Evolutionary conservation across 225 moss, liverwort and hornwort genomes (phyloP).

Genomic region (Sphagnum tenellum): DNA sequence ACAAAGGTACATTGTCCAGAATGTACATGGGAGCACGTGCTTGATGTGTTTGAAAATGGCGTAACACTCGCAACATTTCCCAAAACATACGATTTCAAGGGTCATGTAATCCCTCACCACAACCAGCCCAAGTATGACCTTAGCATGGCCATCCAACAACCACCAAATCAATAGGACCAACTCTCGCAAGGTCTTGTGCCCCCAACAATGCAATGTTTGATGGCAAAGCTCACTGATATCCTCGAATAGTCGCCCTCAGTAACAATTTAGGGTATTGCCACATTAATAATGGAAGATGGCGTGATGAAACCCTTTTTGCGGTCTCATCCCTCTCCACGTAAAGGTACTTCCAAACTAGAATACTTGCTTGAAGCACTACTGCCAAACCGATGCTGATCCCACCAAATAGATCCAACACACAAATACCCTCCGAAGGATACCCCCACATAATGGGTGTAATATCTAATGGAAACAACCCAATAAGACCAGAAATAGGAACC

Average conservation of each 20-base stretch:
- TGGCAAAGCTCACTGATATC: background rate
- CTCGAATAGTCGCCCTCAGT: background rate
- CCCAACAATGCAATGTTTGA: background rate
- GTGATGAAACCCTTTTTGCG: background rate
- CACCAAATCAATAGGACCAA: constrained; percentile 1
- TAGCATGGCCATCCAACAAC: constrained; percentile 3
- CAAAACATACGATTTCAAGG: background rate
- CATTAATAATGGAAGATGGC: background rate
- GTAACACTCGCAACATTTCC: constrained; percentile 4
- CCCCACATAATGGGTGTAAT: background rate
- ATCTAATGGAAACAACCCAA: too few species aligned
- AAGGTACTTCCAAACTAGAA: background rate
- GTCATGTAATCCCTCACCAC: constrained; percentile 1
- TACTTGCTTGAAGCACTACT: background rate
- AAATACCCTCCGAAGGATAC: background rate
- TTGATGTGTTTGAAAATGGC: background rate
- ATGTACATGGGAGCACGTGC: background rate
- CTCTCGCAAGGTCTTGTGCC: background rate
- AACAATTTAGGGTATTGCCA: background rate
- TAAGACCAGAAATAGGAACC: too few species aligned
- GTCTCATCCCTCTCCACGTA: constrained; percentile 5
- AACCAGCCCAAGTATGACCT: background rate
- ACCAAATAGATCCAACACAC: background rate
- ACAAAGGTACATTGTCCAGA: constrained; percentile 1
- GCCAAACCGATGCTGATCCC: background rate